Base-by-base conservation (phyloP, 257 asterid species). In the Thymus mandschuricus region DNA sequence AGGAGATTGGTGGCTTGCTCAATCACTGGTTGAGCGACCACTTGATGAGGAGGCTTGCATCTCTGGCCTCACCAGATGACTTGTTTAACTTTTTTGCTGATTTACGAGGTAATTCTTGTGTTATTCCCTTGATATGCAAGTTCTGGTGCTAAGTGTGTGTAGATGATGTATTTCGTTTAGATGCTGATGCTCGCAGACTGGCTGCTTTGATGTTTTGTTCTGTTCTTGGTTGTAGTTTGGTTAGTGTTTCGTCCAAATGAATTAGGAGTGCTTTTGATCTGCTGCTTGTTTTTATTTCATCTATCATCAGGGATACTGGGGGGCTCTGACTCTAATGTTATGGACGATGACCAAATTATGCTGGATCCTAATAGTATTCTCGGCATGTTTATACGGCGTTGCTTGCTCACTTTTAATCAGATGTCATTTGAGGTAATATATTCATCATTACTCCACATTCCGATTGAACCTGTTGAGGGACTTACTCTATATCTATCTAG, bases 291-390 rank as follows among this genome's bases (percentile, higher is more conserved):
- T 8, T 5, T 40, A 21, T 62, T 66, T 46, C 46, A 49, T 75
- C 40, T 31, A 11, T 12, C 44, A 52, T 45, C 79, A 94, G 98
- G 94, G 72, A 86, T 88, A 57, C 83, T 95, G 13, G 96, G 88
- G 66, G 93, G 86, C 13, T 64, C 89, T 3, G 95, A 91, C 56
- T 69, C 90, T 28, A 86, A 71, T 76, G 88, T 74, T 40, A 71
- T 88, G 86, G 99, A 95, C 65, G 98, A 91, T 63, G 96, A 91
- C 78, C 98, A 89, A 79, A 89, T 89, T 72, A 84, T 87, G 87
- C 83, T 95, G 75, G 98, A 92, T 74, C 95, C 99, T 29, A 87
- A 83, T 74, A 89, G 98, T 79, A 85, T 50, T 61, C 80, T 88
- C 74, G 99, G 99, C 69, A 79, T 92, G 76, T 95, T 88, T 77